Base-by-base conservation (phyloP, 495 filamentous ascomycete genomes). In the Sordaria brevicollis region DNA sequence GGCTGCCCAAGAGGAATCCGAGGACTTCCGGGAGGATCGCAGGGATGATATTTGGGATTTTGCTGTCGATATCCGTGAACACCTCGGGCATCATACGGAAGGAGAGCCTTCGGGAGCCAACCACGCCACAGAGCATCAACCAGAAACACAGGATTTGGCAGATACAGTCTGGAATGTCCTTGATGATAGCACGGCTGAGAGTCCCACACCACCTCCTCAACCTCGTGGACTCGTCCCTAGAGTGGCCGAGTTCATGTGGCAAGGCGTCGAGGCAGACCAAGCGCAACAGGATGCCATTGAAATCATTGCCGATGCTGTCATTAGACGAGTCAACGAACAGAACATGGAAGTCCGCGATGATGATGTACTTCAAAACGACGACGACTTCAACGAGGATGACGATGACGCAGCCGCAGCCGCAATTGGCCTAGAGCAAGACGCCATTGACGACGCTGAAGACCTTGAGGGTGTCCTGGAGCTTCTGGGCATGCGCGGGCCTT, bases 391-490 rank as follows among this genome's bases (percentile, higher is more conserved):
- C 62, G 76, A 78, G 19, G 83, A 87, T 36, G 81, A 81, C 38
- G 79, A 77, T 29, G 74, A 72, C 11, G 78, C 81, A 65, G 80
- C 78, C n/a, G 82, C 79, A 5, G 79, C 74, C 6, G 81, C 76
- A 21, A 80, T 81, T 7, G 82, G 78, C 10, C 74, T 85, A 3
- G 83, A 85, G 62, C 79, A 79, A 13, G 83, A 85, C 68, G 83
- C 82, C 15, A 78, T 84, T 37, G 95, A 98, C 67, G 93, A 96
- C 72, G 92, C 90, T 10, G 95, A 99, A 79, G 95, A 99, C 74
- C 88, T 99, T n/a, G 95, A 99, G 77, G 95, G 95, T 6, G 92
- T 99, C 65, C 86, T 98, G 83, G 95, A 99, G 76, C 86, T 99
- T 11, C 89, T 99, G 37, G 95, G 95, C 65, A 95, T 99, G 91